These are phyloP conservation scores for Claviceps pusilla DNA, from an alignment of 2,329 filamentous ascomycete species.

Conservation along the genomic window DNA sequence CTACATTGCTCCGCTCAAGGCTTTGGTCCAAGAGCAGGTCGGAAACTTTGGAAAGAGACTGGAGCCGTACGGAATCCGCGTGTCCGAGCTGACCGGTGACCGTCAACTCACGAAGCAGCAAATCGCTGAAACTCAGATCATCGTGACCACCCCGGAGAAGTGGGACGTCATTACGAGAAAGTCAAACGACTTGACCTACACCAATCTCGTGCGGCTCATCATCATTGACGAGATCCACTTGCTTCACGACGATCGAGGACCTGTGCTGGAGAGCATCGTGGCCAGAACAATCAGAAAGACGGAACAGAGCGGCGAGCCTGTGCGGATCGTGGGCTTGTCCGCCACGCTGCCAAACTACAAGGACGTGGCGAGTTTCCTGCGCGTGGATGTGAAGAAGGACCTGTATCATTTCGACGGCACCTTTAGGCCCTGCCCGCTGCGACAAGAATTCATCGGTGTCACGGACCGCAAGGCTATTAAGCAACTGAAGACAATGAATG, in stretches of 20 bases:
- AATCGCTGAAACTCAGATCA: conserved; percentile 93
- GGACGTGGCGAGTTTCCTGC: conserved; percentile 89
- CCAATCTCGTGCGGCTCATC: conserved; percentile 85
- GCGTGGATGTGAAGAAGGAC: conserved; percentile 70
- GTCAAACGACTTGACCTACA: conserved; percentile 91
- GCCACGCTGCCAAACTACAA: conserved; percentile 93
- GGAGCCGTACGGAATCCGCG: conserved; percentile 78
- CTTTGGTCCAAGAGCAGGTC: conserved; percentile 91
- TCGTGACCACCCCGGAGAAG: conserved; percentile 96
- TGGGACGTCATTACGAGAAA: conserved; percentile 99
- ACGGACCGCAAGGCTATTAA: conserved; percentile 98
- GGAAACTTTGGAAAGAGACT: conserved; percentile 91
- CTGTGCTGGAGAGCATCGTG: conserved; percentile 92
- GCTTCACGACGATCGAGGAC: conserved; percentile 91
- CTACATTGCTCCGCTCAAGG: conserved; percentile 91
- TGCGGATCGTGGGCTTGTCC: conserved; percentile 81
- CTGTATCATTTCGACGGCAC: conserved; percentile 95
- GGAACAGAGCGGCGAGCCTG: conserved; percentile 86
- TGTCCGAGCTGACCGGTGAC: conserved; percentile 93
- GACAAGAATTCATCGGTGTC: conserved; percentile 93
- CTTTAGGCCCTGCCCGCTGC: conserved; percentile 82
- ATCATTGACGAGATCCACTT: conserved; percentile 98
- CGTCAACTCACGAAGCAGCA: conserved; percentile 97
- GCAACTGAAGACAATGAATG: conserved; percentile 98
- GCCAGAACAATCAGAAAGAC: conserved; percentile 83